These are phyloP conservation scores for Boletus sp. DNA, from an alignment of 1,284 basidiomycete species.

Conservation along the genomic window DNA sequence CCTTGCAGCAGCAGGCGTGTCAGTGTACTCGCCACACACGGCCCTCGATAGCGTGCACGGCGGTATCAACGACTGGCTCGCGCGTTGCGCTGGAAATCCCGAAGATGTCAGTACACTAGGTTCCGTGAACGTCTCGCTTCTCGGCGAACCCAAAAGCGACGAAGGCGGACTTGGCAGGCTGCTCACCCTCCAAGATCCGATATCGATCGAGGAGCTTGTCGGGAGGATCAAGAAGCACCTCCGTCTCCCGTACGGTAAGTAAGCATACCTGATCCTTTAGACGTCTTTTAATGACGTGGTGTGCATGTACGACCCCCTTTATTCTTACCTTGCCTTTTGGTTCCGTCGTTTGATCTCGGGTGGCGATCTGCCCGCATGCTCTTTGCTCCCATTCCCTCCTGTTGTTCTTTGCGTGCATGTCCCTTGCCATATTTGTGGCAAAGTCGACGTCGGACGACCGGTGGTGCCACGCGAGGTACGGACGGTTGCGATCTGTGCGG, in stretches of 20 bases:
- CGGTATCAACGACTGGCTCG: constrained; percentile 87
- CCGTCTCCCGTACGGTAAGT: constrained; percentile 56
- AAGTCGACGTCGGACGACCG: constrained; percentile 76
- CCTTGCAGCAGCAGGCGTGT: constrained; percentile 78
- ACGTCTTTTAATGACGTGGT: constrained; percentile 13
- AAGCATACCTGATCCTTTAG: constrained; percentile 17
- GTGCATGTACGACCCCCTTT: neutral
- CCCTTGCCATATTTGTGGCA: constrained; percentile 8
- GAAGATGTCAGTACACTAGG: constrained; percentile 14
- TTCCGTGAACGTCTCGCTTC: constrained; percentile 35
- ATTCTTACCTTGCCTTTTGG: neutral
- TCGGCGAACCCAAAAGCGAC: constrained; percentile 38
- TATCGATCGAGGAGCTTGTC: constrained; percentile 58
- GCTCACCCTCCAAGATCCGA: constrained; percentile 54
- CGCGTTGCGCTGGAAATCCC: constrained; percentile 38
- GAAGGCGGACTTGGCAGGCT: constrained; percentile 69
- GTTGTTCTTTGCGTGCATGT: constrained; percentile 2
- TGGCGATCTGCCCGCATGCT: constrained; percentile 16
- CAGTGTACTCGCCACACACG: constrained; percentile 86
- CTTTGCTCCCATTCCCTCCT: constrained; percentile 9
- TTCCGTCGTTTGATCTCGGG: constrained; percentile 11
- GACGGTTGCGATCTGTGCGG: constrained; percentile 81
- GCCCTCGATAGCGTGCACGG: constrained; percentile 77
- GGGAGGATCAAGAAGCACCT: constrained; percentile 68
- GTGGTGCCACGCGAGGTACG: constrained; percentile 36